A percentile compares a stretch with the other conserved stretches of the same genome.
These are phyloP conservation scores for Sequoiadendron giganteum DNA, from an alignment of 75 land plant species.

Conservation along the genomic window DNA sequence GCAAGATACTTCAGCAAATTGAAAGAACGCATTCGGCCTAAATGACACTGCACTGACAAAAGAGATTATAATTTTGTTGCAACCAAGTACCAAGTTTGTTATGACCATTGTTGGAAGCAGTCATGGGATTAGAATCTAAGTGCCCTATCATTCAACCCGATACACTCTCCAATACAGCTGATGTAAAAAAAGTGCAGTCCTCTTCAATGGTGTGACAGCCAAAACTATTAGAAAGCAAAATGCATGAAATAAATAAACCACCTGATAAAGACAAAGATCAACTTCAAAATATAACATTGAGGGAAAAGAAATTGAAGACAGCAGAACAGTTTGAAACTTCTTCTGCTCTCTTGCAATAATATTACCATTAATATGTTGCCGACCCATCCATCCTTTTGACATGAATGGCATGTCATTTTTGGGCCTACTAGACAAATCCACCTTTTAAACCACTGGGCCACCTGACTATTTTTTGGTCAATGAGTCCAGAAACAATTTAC, in stretches of 20 bases:
- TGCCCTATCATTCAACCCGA: not conserved
- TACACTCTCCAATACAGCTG: not conserved
- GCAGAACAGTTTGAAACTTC: not conserved
- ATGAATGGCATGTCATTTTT: not conserved
- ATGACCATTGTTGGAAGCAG: not conserved
- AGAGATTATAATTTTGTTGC: not conserved
- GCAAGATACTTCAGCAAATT: too few relatives aligned
- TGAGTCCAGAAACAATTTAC: not conserved
- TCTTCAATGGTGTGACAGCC: not conserved
- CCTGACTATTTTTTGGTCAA: not conserved
- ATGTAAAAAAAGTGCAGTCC: not conserved
- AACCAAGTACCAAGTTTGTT: not conserved
- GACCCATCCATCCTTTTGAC: not conserved
- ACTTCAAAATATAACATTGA: not conserved
- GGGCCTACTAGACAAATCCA: too few relatives aligned
- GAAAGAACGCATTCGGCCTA: too few relatives aligned
- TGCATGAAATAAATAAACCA: not conserved
- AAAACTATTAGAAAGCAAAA: not conserved
- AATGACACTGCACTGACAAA: not conserved
- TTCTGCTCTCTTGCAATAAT: not conserved
- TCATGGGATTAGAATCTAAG: not conserved
- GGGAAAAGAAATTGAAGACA: not conserved
- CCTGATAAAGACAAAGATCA: not conserved
- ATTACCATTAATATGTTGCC: not conserved
- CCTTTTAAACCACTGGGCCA: not conserved